Evolutionary conservation across 1,139 yeast genomes (phyloP), one percentile per base, ranked within the genome.

Genomic region (Entelexis paramagnoliae): DNA sequence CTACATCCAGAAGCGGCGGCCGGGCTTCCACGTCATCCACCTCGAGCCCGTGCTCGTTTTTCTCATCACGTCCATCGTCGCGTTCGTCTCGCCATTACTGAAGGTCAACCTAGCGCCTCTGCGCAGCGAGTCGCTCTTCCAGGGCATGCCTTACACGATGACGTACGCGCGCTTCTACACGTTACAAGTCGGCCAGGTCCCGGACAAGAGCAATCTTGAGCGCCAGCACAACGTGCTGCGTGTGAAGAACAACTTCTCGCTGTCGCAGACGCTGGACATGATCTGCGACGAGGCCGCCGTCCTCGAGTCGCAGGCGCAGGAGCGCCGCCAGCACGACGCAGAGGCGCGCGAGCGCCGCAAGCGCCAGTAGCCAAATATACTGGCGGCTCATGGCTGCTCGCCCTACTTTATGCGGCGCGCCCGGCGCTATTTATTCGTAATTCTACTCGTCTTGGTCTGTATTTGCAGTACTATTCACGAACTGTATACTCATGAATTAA

Each of bases 131-230:
- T 51, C 59, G 11, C 42, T 63, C 34, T 42, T 42, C 46, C 36
- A 16, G 20, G 36, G 38, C 17, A 4, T 30, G 46, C 47, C 40
- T 10, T 34, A 44, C 26, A 33, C 47, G 24, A 26, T 44, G 40
- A 63, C 65, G 9, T 55, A 54, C n/a, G 58, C 58, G 11, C 50
- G 64, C 8, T 62, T 63, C 53, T 54, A 56, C 26, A 57, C 60
- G 8, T 50, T 62, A 19, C 64, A 63, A 44, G 55, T 51, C 2
- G 60, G 59, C 20, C 63, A 60, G 40, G 19, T 61, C 14, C 63
- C 63, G 16, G 56, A 58, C 36, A 36, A 46, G 28, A 44, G 28
- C 24, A 60, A 60, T 33, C 39, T 38, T 20, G 35, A 45, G 33
- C 57, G 59, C 6, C 51, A 55, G 29, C 49, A 44, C 33, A 53